A percentile compares a stretch with the other conserved stretches of the same genome.
Evolutionary conservation across 176 grass and related monocot species (phyloP).

Genomic region (Carex parvula): DNA sequence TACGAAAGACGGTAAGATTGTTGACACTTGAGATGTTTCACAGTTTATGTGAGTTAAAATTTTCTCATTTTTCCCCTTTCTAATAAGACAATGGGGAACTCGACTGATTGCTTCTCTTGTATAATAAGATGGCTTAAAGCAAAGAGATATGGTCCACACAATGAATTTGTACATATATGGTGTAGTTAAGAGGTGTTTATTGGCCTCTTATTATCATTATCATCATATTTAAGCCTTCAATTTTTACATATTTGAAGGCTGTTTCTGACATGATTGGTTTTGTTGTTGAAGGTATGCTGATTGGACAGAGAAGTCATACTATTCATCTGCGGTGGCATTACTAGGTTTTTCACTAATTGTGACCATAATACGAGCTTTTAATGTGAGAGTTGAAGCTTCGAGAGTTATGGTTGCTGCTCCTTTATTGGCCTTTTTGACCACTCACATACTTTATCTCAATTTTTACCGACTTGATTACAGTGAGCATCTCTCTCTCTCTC

Average conservation of each 20-base stretch:
- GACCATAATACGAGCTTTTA: constrained; percentile 59
- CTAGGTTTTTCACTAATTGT: constrained; percentile 74
- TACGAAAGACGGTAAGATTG: neutral
- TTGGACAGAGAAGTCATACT: constrained; percentile 70
- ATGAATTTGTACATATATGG: neutral
- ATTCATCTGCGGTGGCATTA: constrained; percentile 67
- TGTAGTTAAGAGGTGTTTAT: neutral
- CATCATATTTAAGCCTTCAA: constrained; percentile 4
- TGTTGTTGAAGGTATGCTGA: constrained; percentile 53
- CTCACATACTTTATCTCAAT: constrained; percentile 93
- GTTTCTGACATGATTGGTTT: neutral
- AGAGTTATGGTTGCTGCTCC: constrained; percentile 88
- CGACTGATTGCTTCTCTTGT: neutral
- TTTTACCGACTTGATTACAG: constrained; percentile 84
- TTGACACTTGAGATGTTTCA: neutral
- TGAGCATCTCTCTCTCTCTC: constrained; percentile 28
- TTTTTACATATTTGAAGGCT: neutral
- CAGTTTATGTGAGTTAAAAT: neutral
- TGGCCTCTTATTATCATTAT: neutral
- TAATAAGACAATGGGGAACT: neutral
- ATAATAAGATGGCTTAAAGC: neutral
- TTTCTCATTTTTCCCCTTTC: neutral
- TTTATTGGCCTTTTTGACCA: constrained; percentile 85
- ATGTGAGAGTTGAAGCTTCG: constrained; percentile 69
- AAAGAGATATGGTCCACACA: neutral